Percentiles rank a stretch among this genome's conserved stretches.
phyloP scores from a whole-genome alignment of 768 basidiomycete genomes.

The Imleria badia region DNA sequence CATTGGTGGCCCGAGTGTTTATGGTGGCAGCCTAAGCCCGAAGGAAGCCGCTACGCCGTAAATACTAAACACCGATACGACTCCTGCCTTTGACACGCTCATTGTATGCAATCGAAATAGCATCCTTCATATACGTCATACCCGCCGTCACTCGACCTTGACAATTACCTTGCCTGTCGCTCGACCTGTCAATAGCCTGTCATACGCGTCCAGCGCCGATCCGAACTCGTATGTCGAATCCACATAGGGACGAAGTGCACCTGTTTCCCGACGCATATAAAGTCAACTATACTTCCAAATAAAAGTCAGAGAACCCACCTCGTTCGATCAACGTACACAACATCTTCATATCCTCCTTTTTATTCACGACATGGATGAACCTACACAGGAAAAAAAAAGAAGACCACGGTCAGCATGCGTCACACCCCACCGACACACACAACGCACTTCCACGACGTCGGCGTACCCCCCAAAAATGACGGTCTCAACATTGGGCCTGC shows the following conservation, averaged over 20 bases:
- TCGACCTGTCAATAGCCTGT: slow-evolving; percentile 51
- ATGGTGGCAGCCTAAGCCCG: too few relatives aligned
- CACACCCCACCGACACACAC: neutral
- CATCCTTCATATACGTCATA: neutral
- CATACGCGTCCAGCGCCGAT: slow-evolving; percentile 61
- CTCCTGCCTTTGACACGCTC: too few relatives aligned
- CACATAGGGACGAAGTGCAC: slow-evolving; percentile 46
- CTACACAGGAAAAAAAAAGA: neutral
- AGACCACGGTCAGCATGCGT: neutral
- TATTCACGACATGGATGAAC: slow-evolving; percentile 33
- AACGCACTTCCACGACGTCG: slow-evolving; percentile 47
- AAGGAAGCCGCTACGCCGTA: too few relatives aligned
- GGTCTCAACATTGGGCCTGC: slow-evolving; percentile 32
- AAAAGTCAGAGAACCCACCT: slow-evolving; percentile 32
- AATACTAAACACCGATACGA: too few relatives aligned
- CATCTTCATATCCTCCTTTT: slow-evolving; percentile 35
- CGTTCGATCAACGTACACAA: slow-evolving; percentile 40
- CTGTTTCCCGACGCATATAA: slow-evolving; percentile 36
- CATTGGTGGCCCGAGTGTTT: too few relatives aligned
- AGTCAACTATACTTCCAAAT: neutral
- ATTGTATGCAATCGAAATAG: too few relatives aligned
- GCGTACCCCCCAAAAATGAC: slow-evolving; percentile 51
- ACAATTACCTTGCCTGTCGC: slow-evolving; percentile 70
- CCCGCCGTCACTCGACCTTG: slow-evolving; percentile 39
- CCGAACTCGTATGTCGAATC: slow-evolving; percentile 61